These are phyloP conservation scores for Euphorbia pulcherrima DNA, from an alignment of 345 rosid species.

Conservation along the genomic window DNA sequence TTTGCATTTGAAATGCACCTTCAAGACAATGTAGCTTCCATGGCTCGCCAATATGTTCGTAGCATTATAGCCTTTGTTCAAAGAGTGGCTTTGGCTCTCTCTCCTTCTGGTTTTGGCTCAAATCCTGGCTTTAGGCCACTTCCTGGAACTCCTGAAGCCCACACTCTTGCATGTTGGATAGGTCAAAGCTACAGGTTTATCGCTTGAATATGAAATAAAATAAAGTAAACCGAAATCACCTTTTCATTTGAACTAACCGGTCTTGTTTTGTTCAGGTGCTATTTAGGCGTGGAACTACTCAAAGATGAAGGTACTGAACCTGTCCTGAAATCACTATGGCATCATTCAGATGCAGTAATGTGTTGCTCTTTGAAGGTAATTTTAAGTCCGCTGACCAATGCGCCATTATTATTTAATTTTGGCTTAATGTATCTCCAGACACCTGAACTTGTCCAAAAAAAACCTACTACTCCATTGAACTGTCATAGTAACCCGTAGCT, in stretches of 20 bases:
- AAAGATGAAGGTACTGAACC: conserved; percentile 74
- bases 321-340: conserved; percentile 81
- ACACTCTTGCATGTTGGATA: conserved; percentile 98
- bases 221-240: background rate
- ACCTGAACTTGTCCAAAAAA: too few relatives aligned
- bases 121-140: conserved; percentile 76
- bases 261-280: conserved; percentile 45
- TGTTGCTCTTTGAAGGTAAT: conserved; percentile 77
- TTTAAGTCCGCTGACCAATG: background rate
- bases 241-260: background rate
- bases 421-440: too few relatives aligned
- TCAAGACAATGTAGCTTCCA: conserved; percentile 95
- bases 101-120: conserved; percentile 84
- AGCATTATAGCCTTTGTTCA: conserved; percentile 93
- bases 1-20: conserved; percentile 95
- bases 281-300: conserved; percentile 81
- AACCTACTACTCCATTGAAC: too few relatives aligned
- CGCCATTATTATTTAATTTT: background rate
- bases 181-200: conserved; percentile 80
- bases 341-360: conserved; percentile 74
- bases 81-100: conserved; percentile 96
- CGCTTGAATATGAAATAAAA: background rate
- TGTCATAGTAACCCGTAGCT: too few relatives aligned
- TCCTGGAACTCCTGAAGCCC: conserved; percentile 95
- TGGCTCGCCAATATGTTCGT: conserved; percentile 98